A percentile compares a stretch with the other conserved stretches of the same genome.
Evolutionary conservation across 306 rosid species (phyloP).

Genomic region (Pyrus betulifolia): DNA sequence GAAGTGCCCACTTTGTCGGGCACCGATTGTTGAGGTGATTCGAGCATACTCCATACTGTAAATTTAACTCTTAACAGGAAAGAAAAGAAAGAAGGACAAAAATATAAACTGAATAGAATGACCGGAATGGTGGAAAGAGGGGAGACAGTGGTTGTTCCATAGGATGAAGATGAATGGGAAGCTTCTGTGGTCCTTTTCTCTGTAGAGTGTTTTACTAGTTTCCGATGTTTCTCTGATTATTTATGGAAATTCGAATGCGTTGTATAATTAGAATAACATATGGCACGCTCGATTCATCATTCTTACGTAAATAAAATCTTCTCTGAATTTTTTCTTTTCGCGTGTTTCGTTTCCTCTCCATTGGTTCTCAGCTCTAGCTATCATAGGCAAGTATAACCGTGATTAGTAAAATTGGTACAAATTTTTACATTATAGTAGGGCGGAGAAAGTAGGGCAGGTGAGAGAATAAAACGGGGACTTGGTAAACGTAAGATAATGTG

Average conservation of each 20-base stretch:
- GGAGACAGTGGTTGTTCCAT: conserved; percentile 26
- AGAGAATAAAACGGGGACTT: not conserved
- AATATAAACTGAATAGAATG: conserved; percentile 3
- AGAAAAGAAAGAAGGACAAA: not conserved
- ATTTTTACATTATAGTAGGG: not conserved
- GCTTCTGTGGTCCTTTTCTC: conserved; percentile 42
- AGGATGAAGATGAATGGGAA: conserved; percentile 19
- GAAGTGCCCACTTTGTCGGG: conserved; percentile 99
- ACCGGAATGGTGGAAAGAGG: conserved; percentile 21
- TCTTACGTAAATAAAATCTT: conserved; percentile 73
- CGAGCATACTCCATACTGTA: conserved; percentile 97
- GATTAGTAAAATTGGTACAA: not conserved
- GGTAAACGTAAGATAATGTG: not conserved
- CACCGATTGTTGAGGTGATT: conserved; percentile 95
- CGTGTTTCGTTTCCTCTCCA: too few species aligned
- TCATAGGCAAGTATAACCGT: not conserved
- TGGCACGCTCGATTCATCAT: conserved; percentile 71
- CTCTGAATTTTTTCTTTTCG: conserved; percentile 25
- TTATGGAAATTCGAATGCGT: conserved; percentile 28
- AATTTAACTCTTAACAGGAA: conserved; percentile 38
- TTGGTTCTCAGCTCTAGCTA: not conserved
- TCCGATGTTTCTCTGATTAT: conserved; percentile 70
- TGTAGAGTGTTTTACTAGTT: conserved; percentile 45
- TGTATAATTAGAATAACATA: conserved; percentile 77
- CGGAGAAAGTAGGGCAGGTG: not conserved